Evolutionary conservation across 805 yeast genomes (phyloP).

Genomic region (Candida germanica): DNA sequence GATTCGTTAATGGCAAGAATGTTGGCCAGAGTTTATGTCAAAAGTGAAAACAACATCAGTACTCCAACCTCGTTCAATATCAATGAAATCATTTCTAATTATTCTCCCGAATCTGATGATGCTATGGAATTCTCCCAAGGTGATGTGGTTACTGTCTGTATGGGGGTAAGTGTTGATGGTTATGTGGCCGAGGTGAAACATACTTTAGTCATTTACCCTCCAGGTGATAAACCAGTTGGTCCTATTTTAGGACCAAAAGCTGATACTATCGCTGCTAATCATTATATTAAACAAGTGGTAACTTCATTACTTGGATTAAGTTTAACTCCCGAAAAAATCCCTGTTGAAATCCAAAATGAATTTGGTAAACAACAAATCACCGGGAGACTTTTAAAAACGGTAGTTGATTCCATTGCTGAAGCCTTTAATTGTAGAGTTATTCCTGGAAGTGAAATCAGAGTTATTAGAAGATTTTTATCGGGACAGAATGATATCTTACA

Average conservation of each 20-base stretch:
- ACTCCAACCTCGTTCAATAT: slow-evolving; percentile 88
- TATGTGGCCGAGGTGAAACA: slow-evolving; percentile 86
- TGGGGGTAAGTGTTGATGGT: slow-evolving; percentile 95
- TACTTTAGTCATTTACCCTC: slow-evolving; percentile 80
- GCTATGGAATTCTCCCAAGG: slow-evolving; percentile 59
- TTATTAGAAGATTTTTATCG: slow-evolving; percentile 88
- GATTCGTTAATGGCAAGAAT: slow-evolving; percentile 71
- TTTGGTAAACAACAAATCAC: slow-evolving; percentile 44
- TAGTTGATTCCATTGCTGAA: slow-evolving; percentile 86
- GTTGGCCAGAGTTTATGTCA: slow-evolving; percentile 56
- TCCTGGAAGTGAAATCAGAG: slow-evolving; percentile 90
- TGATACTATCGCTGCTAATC: slow-evolving; percentile 86
- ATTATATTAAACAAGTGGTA: slow-evolving; percentile 87
- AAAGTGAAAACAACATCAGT: slow-evolving; percentile 86
- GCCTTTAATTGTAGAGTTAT: slow-evolving; percentile 80
- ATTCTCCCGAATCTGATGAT: slow-evolving; percentile 82
- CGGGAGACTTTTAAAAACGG: slow-evolving; percentile 65
- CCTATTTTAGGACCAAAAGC: slow-evolving; percentile 85
- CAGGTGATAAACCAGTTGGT: slow-evolving; percentile 60
- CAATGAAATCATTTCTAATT: slow-evolving; percentile 73
- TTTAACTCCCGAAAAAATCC: slow-evolving; percentile 72
- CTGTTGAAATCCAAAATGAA: slow-evolving; percentile 43
- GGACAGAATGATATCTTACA: slow-evolving; percentile 94
- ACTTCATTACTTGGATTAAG: slow-evolving; percentile 70
- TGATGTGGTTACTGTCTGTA: slow-evolving; percentile 77